These are phyloP conservation scores for Physocladia obscura DNA, from an alignment of 192 early-diverging fungal genomes.

Conservation along the genomic window DNA sequence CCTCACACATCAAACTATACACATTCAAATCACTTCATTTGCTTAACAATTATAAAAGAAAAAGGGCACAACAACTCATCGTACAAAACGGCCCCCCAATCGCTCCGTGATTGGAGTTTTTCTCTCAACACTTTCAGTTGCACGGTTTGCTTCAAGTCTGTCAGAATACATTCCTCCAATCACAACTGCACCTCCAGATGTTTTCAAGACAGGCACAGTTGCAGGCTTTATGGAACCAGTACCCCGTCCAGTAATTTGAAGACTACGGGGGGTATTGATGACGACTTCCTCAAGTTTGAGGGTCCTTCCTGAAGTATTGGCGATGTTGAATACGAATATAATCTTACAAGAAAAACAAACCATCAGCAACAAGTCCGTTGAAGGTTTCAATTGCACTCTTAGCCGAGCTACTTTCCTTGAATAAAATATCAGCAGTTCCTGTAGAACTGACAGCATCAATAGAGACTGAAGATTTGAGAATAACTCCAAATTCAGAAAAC, in stretches of 20 bases:
- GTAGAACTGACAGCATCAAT: background rate
- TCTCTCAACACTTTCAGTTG: background rate
- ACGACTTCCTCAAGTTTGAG: conserved; percentile 17
- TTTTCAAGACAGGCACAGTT: background rate
- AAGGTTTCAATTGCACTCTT: conserved; percentile 25
- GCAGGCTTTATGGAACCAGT: background rate
- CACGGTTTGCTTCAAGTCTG: background rate
- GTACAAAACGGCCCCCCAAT: background rate
- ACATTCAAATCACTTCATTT: no score
- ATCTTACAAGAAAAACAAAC: background rate
- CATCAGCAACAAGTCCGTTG: conserved; percentile 28
- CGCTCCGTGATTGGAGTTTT: conserved; percentile 17
- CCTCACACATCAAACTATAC: no score
- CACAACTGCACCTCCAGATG: conserved; percentile 14
- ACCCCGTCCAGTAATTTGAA: conserved; percentile 13
- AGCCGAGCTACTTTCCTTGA: conserved; percentile 9
- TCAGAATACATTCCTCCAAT: conserved; percentile 22
- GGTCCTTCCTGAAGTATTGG: conserved; percentile 1
- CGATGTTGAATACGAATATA: background rate
- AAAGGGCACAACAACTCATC: no score
- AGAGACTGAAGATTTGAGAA: conserved; percentile 12
- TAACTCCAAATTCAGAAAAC: conserved; percentile 27
- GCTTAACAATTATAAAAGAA: no score
- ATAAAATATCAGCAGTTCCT: conserved; percentile 24
- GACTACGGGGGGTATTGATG: background rate